Evolutionary conservation across 257 asterid species (phyloP).

Genomic region (Anisodus acutangulus): DNA sequence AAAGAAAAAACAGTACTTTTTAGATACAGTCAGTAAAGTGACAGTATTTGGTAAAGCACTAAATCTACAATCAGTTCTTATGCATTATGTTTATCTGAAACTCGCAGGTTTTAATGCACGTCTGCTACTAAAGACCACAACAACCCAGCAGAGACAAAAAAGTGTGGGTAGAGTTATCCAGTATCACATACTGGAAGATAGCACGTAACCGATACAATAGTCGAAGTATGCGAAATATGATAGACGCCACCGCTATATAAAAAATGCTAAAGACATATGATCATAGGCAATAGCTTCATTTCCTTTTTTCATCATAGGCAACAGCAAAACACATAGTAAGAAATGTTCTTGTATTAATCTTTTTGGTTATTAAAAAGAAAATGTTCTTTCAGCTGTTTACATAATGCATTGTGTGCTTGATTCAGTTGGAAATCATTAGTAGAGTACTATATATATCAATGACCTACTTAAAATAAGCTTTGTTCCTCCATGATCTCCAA

Average conservation of each 20-base stretch:
- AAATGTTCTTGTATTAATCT: too few species aligned
- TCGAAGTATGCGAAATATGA: too few species aligned
- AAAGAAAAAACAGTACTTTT: background rate
- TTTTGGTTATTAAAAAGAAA: too few species aligned
- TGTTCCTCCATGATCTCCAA: background rate
- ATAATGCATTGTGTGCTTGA: conserved; percentile 6
- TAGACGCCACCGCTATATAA: too few species aligned
- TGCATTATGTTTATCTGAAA: conserved; percentile 6
- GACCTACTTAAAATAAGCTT: background rate
- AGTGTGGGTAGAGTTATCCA: background rate
- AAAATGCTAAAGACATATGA: background rate
- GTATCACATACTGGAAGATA: background rate
- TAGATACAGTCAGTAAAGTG: background rate
- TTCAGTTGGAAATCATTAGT: background rate
- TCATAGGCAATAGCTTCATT: conserved; percentile 16
- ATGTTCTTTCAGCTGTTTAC: background rate
- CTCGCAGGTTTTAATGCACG: background rate
- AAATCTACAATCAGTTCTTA: background rate
- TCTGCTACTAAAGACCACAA: background rate
- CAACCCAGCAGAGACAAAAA: background rate
- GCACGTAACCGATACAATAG: background rate
- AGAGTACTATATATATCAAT: background rate
- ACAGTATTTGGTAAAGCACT: background rate
- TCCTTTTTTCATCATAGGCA: too few species aligned
- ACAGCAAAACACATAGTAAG: too few species aligned